These are phyloP conservation scores for Solioccasus polychromus DNA, from an alignment of 768 basidiomycete genomes.

Conservation along the genomic window DNA sequence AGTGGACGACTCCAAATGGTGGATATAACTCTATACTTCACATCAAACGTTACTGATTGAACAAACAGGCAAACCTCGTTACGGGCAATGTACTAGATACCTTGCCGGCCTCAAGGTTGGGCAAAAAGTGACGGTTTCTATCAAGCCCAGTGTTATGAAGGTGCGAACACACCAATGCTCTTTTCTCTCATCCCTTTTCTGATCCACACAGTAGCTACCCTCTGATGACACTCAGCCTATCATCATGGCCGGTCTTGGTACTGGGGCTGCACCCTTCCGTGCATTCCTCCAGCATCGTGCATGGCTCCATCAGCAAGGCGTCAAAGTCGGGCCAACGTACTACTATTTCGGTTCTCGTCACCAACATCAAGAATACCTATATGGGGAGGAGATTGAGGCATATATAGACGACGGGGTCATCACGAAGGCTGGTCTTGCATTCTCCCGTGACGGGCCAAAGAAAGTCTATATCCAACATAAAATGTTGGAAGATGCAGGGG, in stretches of 20 bases:
- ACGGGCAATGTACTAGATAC: slow-evolving; percentile 96
- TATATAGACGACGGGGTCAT: slow-evolving; percentile 84
- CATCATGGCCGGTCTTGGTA: slow-evolving; percentile 98
- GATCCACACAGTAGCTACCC: slow-evolving; percentile 58
- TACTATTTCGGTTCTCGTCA: slow-evolving; percentile 99
- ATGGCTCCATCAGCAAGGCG: slow-evolving; percentile 69
- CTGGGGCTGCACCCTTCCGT: slow-evolving; percentile 98
- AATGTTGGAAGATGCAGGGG: slow-evolving; percentile 87
- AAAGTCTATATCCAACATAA: slow-evolving; percentile 99
- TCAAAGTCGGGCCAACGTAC: slow-evolving; percentile 86
- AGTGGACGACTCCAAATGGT: slow-evolving; percentile 89
- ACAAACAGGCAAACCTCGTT: slow-evolving; percentile 63
- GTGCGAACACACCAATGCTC: slow-evolving; percentile 37
- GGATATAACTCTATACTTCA: slow-evolving; percentile 22
- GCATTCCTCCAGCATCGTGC: slow-evolving; percentile 98
- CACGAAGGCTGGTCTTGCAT: slow-evolving; percentile 89
- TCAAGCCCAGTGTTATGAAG: slow-evolving; percentile 99
- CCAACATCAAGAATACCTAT: slow-evolving; percentile 93
- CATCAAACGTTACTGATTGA: slow-evolving; percentile 3
- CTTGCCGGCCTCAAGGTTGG: slow-evolving; percentile 80
- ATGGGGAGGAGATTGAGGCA: slow-evolving; percentile 94
- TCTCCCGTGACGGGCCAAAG: slow-evolving; percentile 88
- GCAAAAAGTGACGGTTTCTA: slow-evolving; percentile 93
- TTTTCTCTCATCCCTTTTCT: neutral
- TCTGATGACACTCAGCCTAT: slow-evolving; percentile 82